Evolutionary conservation across 1,139 yeast species (phyloP).

Genomic region (Petasospora rhodanensis): DNA sequence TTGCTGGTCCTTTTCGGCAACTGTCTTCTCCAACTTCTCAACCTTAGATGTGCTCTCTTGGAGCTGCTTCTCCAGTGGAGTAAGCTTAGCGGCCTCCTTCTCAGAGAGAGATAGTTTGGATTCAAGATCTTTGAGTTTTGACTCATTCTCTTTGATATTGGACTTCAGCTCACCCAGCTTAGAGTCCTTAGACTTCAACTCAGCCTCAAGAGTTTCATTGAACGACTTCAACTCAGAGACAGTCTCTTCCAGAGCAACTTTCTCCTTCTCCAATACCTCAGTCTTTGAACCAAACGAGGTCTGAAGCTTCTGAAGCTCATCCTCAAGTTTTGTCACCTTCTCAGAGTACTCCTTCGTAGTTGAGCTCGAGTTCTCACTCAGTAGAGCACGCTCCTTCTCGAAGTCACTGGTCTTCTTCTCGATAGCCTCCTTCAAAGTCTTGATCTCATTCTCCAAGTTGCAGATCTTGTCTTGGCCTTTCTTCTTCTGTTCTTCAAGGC

Average conservation of each 20-base stretch:
- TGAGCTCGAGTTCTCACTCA: conserved; percentile 47
- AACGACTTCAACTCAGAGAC: conserved; percentile 6
- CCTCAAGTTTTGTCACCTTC: conserved; percentile 36
- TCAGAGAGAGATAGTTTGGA: neutral
- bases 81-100: conserved; percentile 1
- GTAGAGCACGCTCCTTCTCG: conserved; percentile 45
- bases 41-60: too few relatives aligned
- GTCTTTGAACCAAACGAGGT: conserved; percentile 15
- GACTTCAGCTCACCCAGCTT: conserved; percentile 9
- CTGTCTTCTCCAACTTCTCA: neutral
- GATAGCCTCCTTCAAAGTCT: conserved; percentile 25
- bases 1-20: neutral
- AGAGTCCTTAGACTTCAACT: conserved; percentile 5
- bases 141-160: neutral
- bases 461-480: conserved; percentile 5
- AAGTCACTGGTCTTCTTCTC: conserved; percentile 38
- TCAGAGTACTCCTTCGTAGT: conserved; percentile 45
- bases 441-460: conserved; percentile 22
- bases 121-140: neutral
- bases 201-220: conserved; percentile 2
- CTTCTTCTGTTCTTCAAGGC: conserved; percentile 10
- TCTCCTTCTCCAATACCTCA: conserved; percentile 12
- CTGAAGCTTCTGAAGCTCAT: conserved; percentile 22
- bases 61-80: conserved; percentile 2
- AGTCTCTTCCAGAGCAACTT: conserved; percentile 4